Evolutionary conservation across 139 green algal genomes (phyloP).

Genomic region (Coccomyxa sp.): DNA sequence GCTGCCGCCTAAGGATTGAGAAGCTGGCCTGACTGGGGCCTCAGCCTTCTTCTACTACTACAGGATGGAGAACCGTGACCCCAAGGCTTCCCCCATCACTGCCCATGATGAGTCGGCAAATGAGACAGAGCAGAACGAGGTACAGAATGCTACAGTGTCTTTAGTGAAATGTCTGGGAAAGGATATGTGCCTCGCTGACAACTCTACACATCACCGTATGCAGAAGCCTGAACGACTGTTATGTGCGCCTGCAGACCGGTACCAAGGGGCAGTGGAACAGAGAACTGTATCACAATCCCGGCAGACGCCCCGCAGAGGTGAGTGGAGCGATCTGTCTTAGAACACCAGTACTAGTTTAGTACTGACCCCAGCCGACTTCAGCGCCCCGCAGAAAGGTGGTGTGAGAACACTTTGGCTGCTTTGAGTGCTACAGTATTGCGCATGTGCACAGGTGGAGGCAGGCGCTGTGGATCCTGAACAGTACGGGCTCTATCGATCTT

Average conservation of each 20-base stretch:
- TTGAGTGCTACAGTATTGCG: neutral
- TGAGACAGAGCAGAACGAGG: neutral
- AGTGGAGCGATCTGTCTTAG: neutral
- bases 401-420: neutral
- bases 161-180: too few relatives aligned
- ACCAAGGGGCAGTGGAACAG: neutral
- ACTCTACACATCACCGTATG: too few relatives aligned
- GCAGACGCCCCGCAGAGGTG: slow-evolving; percentile 17
- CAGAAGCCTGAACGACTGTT: too few relatives aligned
- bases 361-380: neutral
- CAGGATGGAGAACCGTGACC: too few relatives aligned
- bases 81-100: neutral
- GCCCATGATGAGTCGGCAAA: neutral
- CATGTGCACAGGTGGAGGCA: slow-evolving; percentile 21
- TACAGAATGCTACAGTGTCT: neutral
- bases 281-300: slow-evolving; percentile 9
- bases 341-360: too few relatives aligned
- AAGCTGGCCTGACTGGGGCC: too few relatives aligned
- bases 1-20: too few relatives aligned
- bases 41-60: too few relatives aligned
- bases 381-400: neutral
- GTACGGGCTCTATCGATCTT: slow-evolving; percentile 44
- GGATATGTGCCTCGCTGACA: too few relatives aligned
- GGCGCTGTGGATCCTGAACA: slow-evolving; percentile 20
- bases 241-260: too few relatives aligned